These are phyloP conservation scores for Fusarium metavorans DNA, from an alignment of 2,329 filamentous ascomycete genomes.

Conservation along the genomic window DNA sequence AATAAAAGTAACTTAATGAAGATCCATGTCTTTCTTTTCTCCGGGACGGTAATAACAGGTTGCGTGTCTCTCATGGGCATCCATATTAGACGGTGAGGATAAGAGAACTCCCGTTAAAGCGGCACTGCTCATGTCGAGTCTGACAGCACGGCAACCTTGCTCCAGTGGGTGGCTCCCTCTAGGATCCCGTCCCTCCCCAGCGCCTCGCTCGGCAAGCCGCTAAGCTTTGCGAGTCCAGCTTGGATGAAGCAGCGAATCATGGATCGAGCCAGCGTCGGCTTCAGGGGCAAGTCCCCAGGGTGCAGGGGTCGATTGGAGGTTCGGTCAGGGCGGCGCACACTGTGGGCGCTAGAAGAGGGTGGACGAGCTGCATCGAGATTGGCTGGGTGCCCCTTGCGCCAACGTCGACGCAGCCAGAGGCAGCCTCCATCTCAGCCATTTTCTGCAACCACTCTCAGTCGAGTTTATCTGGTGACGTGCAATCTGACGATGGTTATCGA, in stretches of 20 bases:
- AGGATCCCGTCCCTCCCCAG: constrained; percentile 32
- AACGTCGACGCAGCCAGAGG: constrained; percentile 7
- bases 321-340: constrained; percentile 17
- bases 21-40: not conserved
- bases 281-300: constrained; percentile 38
- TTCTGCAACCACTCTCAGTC: constrained; percentile 8
- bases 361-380: constrained; percentile 40
- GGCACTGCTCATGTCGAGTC: not conserved
- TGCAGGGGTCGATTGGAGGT: constrained; percentile 9
- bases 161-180: not conserved
- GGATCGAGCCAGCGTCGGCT: constrained; percentile 25
- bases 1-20: not conserved
- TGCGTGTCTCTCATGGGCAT: not conserved
- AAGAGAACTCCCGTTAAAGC: not conserved
- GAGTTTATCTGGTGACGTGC: not conserved
- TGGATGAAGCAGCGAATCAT: constrained; percentile 32
- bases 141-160: not conserved
- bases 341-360: constrained; percentile 25
- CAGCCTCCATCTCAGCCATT: constrained; percentile 26
- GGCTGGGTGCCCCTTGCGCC: constrained; percentile 28
- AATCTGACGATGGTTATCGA: not conserved
- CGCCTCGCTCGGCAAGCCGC: constrained; percentile 40
- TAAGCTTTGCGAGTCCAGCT: constrained; percentile 31
- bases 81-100: not conserved
- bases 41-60: not conserved